Percentiles rank a stretch among this genome's conserved stretches.
phyloP scores from a whole-genome alignment of 306 rosid genomes.

The Albizia julibrissin region DNA sequence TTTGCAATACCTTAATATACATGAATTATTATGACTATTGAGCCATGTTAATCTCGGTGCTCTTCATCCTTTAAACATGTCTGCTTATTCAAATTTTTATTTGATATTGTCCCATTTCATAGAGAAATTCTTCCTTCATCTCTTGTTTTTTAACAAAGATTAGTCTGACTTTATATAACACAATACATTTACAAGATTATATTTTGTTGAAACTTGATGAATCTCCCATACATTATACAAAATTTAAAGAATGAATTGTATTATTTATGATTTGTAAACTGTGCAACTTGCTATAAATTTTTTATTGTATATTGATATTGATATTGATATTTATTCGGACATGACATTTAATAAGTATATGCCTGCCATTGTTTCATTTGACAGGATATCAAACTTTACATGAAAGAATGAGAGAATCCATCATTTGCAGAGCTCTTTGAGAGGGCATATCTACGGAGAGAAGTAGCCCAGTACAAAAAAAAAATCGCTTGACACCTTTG shows the following conservation, averaged over 20 bases:
- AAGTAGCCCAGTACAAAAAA: too few relatives aligned
- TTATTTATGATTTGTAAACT: too few relatives aligned
- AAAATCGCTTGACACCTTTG: too few relatives aligned
- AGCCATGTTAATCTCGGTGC: not conserved
- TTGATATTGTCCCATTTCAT: not conserved
- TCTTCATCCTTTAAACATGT: slow-evolving; percentile 11
- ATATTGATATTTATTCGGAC: not conserved
- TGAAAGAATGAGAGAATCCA: slow-evolving; percentile 88
- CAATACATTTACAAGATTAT: not conserved
- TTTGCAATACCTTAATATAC: slow-evolving; percentile 7
- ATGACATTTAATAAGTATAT: not conserved
- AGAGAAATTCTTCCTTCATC: slow-evolving; percentile 22
- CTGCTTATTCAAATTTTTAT: not conserved
- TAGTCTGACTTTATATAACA: not conserved
- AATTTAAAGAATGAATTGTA: not conserved
- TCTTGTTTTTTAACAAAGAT: not conserved
- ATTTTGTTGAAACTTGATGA: not conserved
- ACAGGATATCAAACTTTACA: slow-evolving; percentile 80
- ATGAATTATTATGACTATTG: not conserved
- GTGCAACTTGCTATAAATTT: not conserved
- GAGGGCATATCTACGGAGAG: slow-evolving; percentile 82
- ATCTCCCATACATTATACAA: too few relatives aligned
- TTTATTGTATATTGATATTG: too few relatives aligned
- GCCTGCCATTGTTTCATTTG: slow-evolving; percentile 24
- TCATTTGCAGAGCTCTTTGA: slow-evolving; percentile 80